phyloP scores from a whole-genome alignment of 2,329 filamentous ascomycete genomes.

The Raffaelea ambrosiae region DNA sequence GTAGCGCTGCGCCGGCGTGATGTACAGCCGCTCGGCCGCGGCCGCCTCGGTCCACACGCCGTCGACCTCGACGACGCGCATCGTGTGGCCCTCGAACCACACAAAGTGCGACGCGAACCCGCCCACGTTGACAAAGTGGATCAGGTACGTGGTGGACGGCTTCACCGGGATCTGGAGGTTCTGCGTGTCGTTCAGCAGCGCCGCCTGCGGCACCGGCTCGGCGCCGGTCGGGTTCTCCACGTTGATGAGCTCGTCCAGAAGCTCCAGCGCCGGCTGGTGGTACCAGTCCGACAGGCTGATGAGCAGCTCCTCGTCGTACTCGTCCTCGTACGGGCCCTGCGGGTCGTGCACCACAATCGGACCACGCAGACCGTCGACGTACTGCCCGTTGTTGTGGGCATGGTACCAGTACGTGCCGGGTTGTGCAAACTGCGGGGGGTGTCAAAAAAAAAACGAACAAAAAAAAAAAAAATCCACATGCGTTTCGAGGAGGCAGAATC shows the following conservation, averaged over 20 bases:
- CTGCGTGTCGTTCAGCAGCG: slow-evolving; percentile 63
- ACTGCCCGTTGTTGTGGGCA: slow-evolving; percentile 58
- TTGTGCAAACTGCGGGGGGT: slow-evolving; percentile 14
- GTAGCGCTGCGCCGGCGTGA: slow-evolving; percentile 59
- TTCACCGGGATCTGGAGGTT: slow-evolving; percentile 51
- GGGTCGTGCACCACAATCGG: slow-evolving; percentile 57
- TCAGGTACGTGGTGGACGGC: slow-evolving; percentile 61
- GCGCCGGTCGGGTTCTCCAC: slow-evolving; percentile 48
- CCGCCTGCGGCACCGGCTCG: slow-evolving; percentile 59
- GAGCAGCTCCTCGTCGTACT: slow-evolving; percentile 57
- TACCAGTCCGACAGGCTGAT: slow-evolving; percentile 65
- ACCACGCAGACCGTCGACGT: slow-evolving; percentile 58
- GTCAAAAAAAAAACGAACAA: background rate
- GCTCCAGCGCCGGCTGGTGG: slow-evolving; percentile 43
- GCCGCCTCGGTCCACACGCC: slow-evolving; percentile 57
- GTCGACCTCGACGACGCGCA: slow-evolving; percentile 65
- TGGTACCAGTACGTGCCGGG: slow-evolving; percentile 77
- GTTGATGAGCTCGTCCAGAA: slow-evolving; percentile 40
- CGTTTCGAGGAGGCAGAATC: background rate
- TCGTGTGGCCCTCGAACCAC: slow-evolving; percentile 58
- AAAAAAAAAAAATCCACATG: background rate
- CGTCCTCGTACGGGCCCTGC: slow-evolving; percentile 43
- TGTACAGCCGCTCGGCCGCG: slow-evolving; percentile 54
- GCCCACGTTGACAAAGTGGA: slow-evolving; percentile 64
- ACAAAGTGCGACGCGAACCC: slow-evolving; percentile 61